Percentiles rank a stretch among this genome's conserved stretches.
These are phyloP conservation scores for Globisporangium takayamanum DNA, from an alignment of 352 stramenopile genomes.

Conservation along the genomic window DNA sequence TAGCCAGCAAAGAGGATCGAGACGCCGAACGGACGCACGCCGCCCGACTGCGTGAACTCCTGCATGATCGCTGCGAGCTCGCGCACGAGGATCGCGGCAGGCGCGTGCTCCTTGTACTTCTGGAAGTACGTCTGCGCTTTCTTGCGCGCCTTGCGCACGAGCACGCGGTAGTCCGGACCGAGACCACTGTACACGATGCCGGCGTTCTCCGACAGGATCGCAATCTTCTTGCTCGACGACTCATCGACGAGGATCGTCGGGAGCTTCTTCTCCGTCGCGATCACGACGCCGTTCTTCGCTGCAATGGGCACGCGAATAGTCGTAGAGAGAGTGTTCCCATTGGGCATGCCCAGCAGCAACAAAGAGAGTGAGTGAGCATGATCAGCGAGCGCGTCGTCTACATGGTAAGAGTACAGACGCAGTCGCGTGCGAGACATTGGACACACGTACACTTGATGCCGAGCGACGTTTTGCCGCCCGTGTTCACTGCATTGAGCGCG, in stretches of 20 bases:
- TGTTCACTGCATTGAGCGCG: constrained; percentile 97
- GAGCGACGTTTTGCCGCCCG: constrained; percentile 95
- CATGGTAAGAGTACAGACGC: background rate
- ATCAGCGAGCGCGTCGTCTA: background rate
- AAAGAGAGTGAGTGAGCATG: background rate
- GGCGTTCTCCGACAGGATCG: constrained; percentile 87
- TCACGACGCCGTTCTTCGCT: constrained; percentile 99
- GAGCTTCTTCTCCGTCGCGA: constrained; percentile 99
- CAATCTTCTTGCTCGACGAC: constrained; percentile 95
- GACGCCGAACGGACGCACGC: constrained; percentile 98
- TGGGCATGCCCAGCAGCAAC: background rate
- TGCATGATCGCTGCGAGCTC: constrained; percentile 98
- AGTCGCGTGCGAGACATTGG: background rate
- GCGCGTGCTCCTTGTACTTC: constrained; percentile 94
- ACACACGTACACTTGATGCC: constrained; percentile 90
- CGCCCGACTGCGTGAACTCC: constrained; percentile 97
- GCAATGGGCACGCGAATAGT: constrained; percentile 2
- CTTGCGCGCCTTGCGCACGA: constrained; percentile 95
- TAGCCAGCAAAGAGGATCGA: constrained; percentile 97
- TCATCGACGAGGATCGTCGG: constrained; percentile 94
- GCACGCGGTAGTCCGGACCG: constrained; percentile 97
- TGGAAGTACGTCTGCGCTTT: constrained; percentile 94
- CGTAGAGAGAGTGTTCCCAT: background rate
- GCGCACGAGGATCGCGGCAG: constrained; percentile 94
- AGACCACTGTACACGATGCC: constrained; percentile 97